Base-by-base conservation (phyloP, 2,329 filamentous ascomycete genomes). In the Colletotrichum liaoningense region DNA sequence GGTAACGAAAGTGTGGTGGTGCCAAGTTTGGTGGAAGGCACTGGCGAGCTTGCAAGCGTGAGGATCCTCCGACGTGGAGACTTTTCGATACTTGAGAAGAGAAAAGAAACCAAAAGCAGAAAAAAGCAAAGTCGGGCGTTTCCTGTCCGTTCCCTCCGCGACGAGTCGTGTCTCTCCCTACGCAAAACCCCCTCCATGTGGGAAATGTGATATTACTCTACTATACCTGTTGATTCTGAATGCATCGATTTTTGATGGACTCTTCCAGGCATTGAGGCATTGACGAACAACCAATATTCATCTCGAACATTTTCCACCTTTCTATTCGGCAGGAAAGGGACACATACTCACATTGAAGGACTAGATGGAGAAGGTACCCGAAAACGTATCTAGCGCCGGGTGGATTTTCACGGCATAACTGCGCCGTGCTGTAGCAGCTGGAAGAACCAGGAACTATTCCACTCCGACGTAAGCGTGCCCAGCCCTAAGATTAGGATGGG, bases 61-160 rank as follows among this genome's bases (percentile, higher is more conserved):
- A 19, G 59, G 59, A n/a, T 49, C 59, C 59, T 63, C 59, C 4
- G 42, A n/a, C 59, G 38, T 63, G 59, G 59, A 63, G 59, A 63
- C 59, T n/a, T 35, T 16, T 49, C 38, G 5, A 49, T 46, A n/a
- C 42, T 26, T 16, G 24, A 63, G 19, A 49, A 19, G 38, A 8
- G 22, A 30, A 52, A 33, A 19, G 11, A 24, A 63, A 16, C 12
- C 4, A 58, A 35, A 28, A 3, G 5, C 11, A 19, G 9, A 28
- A 22, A 49, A 49, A 46, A 30, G 24, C 38, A 63, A n/a, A 19
- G 24, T 22, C 24, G 11, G 52, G 60, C 60, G 46, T 54, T 54
- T 52, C n/a, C 24, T 24, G 60, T 5, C 60, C 42, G 38, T 26
- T 46, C 19, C 38, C 5, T 63, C 59, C 59, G 28, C 38, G 26